These are phyloP conservation scores for Trichoderma sp. DNA, from an alignment of 2,329 filamentous ascomycete genomes.

Conservation along the genomic window DNA sequence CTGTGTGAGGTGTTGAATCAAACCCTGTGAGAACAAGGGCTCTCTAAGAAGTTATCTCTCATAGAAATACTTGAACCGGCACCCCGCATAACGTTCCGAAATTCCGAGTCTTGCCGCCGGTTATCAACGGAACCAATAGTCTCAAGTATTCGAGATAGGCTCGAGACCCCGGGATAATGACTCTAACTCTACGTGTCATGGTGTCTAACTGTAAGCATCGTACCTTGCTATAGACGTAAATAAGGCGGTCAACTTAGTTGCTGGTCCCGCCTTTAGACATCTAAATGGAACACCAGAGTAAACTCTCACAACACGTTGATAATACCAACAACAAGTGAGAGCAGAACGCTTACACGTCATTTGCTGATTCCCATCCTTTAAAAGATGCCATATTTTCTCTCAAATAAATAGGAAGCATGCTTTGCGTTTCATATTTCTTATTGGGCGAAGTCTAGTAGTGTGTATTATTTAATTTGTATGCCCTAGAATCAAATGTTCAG, in stretches of 20 bases:
- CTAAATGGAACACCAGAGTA: neutral
- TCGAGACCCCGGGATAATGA: neutral
- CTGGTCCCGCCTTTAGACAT: neutral
- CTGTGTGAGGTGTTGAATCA: neutral
- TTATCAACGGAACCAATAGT: neutral
- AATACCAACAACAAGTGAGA: neutral
- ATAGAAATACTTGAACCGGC: neutral
- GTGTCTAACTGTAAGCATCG: neutral
- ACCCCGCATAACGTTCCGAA: neutral
- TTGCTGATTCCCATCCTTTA: neutral
- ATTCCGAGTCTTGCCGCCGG: neutral
- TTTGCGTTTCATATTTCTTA: neutral
- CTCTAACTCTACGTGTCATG: neutral
- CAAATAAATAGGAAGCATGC: neutral
- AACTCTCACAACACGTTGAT: neutral
- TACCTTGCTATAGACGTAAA: neutral
- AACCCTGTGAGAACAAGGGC: neutral
- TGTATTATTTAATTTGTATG: neutral
- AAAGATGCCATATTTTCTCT: neutral
- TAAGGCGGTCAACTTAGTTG: neutral
- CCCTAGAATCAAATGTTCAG: neutral
- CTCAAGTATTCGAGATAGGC: neutral
- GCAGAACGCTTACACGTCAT: neutral
- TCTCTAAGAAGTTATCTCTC: neutral
- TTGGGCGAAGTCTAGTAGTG: too few relatives aligned